Evolutionary conservation across 2,329 filamentous ascomycete species (phyloP).

Genomic region (Pestalotiopsis sp.): DNA sequence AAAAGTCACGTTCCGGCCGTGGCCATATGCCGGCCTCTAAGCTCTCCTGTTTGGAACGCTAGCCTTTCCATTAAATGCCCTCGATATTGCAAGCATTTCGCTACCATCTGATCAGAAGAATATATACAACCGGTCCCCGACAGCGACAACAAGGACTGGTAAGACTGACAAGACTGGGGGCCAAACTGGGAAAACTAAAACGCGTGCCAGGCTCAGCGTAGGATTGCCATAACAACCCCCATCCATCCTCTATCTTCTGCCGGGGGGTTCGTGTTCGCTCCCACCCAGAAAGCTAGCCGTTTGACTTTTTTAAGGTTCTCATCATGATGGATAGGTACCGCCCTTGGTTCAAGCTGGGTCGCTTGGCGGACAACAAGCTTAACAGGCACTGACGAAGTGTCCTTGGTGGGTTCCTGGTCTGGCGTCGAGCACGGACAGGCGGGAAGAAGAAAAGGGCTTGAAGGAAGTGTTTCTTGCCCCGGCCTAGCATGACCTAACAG

Average conservation of each 20-base stretch:
- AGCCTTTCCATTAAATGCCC: background rate
- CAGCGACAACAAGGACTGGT: background rate
- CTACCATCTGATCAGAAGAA: background rate
- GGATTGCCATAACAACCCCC: background rate
- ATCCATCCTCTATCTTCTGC: background rate
- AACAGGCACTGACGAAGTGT: background rate
- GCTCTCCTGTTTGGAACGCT: background rate
- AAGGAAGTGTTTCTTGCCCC: background rate
- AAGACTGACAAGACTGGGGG: background rate
- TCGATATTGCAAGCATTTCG: background rate
- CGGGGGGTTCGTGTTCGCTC: background rate
- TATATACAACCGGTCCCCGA: background rate
- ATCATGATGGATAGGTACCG: background rate
- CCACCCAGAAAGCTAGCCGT: background rate
- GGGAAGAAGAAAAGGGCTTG: background rate
- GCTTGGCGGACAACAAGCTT: background rate
- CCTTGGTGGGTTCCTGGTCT: background rate
- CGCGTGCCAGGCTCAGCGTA: background rate
- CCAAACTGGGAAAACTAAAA: slow-evolving; percentile 3
- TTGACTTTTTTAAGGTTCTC: background rate
- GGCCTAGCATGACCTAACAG: background rate
- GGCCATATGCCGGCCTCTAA: slow-evolving; percentile 5
- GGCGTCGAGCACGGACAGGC: background rate
- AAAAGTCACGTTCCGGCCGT: background rate
- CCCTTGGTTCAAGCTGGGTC: background rate